These are phyloP conservation scores for Clarireedia monteithiana DNA, from an alignment of 2,329 filamentous ascomycete genomes.

Conservation along the genomic window DNA sequence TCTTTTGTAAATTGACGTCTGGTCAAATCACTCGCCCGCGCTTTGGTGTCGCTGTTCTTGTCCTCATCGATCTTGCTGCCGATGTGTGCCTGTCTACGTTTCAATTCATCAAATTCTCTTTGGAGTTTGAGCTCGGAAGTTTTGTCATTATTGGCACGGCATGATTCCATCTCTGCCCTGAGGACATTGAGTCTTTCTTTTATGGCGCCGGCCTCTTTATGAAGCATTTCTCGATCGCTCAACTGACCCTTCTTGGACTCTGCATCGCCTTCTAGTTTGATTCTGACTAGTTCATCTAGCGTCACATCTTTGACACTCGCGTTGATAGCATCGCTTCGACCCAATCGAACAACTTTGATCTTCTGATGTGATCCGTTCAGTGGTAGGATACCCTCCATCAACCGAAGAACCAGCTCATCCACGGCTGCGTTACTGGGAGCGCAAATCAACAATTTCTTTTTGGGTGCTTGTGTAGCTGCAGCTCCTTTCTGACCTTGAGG, in stretches of 20 bases:
- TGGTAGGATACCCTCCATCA: slow-evolving; percentile 81
- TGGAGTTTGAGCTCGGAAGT: slow-evolving; percentile 49
- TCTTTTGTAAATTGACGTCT: slow-evolving; percentile 81
- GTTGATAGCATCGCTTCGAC: slow-evolving; percentile 89
- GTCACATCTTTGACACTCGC: slow-evolving; percentile 83
- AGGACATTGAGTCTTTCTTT: slow-evolving; percentile 67
- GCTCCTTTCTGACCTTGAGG: slow-evolving; percentile 28
- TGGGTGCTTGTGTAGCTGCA: slow-evolving; percentile 28
- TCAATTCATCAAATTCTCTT: slow-evolving; percentile 69
- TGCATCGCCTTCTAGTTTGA: slow-evolving; percentile 56
- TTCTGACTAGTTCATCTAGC: slow-evolving; percentile 81
- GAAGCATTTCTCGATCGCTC: slow-evolving; percentile 48
- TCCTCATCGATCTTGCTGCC: slow-evolving; percentile 79
- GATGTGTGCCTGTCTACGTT: slow-evolving; percentile 66
- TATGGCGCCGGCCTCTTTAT: slow-evolving; percentile 59
- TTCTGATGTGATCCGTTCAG: slow-evolving; percentile 63
- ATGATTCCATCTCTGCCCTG: slow-evolving; percentile 64
- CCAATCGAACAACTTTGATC: slow-evolving; percentile 82
- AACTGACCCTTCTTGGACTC: slow-evolving; percentile 45
- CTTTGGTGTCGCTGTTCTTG: slow-evolving; percentile 77
- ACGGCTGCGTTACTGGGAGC: slow-evolving; percentile 98
- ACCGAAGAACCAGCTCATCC: slow-evolving; percentile 86
- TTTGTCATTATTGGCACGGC: slow-evolving; percentile 47
- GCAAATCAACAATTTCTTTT: slow-evolving; percentile 89
- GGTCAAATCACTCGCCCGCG: slow-evolving; percentile 78